These are phyloP conservation scores for Fusarium tricinctum DNA, from an alignment of 2,329 filamentous ascomycete species.

Conservation along the genomic window DNA sequence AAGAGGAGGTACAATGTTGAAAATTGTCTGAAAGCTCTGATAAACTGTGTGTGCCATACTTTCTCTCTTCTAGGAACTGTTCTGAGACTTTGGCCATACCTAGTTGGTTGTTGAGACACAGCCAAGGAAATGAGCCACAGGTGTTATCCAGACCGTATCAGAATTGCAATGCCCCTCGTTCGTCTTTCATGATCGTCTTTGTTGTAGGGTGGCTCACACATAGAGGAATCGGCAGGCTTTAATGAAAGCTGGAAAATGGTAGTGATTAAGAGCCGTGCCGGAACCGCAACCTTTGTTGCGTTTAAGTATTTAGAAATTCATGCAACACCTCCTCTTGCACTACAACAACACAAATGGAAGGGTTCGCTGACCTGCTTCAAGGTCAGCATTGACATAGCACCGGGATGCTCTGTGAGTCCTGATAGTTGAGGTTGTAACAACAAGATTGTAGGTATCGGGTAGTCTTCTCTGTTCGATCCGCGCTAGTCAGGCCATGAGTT, in stretches of 20 bases:
- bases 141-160: conserved; percentile 18
- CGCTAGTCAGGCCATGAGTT: conserved; percentile 19
- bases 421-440: conserved; percentile 27
- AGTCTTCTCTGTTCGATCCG: background rate
- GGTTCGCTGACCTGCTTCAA: background rate
- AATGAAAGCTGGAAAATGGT: conserved; percentile 14
- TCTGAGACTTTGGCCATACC: conserved; percentile 12
- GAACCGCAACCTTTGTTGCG: conserved; percentile 36
- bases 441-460: conserved; percentile 15
- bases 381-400: background rate
- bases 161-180: conserved; percentile 12
- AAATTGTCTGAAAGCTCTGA: conserved; percentile 26
- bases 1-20: conserved; percentile 22
- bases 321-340: conserved; percentile 2
- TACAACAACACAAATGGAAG: background rate
- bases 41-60: conserved; percentile 31
- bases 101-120: conserved; percentile 15
- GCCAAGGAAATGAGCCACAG: conserved; percentile 24
- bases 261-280: conserved; percentile 33
- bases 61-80: conserved; percentile 41
- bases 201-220: conserved; percentile 26
- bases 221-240: conserved; percentile 9
- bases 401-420: background rate
- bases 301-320: conserved; percentile 17
- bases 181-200: conserved; percentile 23